phyloP scores from a whole-genome alignment of 2,329 filamentous ascomycete genomes.

The Aspergillus ibericus region DNA sequence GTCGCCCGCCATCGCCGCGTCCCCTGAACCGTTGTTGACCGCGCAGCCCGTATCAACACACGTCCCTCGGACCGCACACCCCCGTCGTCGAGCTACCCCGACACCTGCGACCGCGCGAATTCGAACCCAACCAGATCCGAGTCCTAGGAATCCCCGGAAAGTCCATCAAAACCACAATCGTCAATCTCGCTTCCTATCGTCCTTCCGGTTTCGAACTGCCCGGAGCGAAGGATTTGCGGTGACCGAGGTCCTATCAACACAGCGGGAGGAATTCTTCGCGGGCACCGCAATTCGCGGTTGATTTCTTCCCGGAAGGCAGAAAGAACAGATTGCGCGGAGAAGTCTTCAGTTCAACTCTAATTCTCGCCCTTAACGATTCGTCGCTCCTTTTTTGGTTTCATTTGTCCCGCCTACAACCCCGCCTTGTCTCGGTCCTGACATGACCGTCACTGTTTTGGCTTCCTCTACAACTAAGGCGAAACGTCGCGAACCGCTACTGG shows the following conservation, averaged over 20 bases:
- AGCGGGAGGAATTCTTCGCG: not conserved
- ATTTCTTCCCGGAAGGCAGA: not conserved
- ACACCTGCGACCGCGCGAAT: slow-evolving; percentile 10
- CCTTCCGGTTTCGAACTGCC: not conserved
- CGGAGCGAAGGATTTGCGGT: not conserved
- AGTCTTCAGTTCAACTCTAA: not conserved
- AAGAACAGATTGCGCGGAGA: not conserved
- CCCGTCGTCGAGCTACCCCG: not conserved
- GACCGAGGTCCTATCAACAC: not conserved
- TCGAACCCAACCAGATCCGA: not conserved
- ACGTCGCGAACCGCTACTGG: slow-evolving; percentile 39
- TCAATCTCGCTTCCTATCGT: not conserved
- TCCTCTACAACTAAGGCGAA: slow-evolving; percentile 35
- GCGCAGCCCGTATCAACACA: slow-evolving; percentile 14
- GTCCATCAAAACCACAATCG: not conserved
- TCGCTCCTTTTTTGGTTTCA: not conserved
- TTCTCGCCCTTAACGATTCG: not conserved
- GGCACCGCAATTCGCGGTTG: not conserved
- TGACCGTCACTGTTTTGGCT: slow-evolving; percentile 41
- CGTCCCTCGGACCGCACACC: slow-evolving; percentile 2
- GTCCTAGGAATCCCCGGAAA: not conserved
- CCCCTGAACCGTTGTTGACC: slow-evolving; percentile 7
- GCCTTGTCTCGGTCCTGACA: slow-evolving; percentile 27
- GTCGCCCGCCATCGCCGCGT: slow-evolving; percentile 14
- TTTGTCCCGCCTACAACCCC: not conserved